Conservation (phyloP, 805 yeast genomes). For the Scheffersomyces ergatensis region DNA sequence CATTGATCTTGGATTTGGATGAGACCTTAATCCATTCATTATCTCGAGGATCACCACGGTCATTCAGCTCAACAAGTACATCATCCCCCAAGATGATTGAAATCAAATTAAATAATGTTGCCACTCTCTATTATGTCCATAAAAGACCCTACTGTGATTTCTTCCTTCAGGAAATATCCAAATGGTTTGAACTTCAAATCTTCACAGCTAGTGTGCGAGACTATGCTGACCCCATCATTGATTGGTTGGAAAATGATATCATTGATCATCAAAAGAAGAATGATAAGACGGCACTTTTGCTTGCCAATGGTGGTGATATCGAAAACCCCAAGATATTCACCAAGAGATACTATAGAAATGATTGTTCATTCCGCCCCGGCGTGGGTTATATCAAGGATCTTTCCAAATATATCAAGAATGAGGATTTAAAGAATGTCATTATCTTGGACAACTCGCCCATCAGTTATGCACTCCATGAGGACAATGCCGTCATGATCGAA, state of each 20-base stretch:
- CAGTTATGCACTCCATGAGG: slow-evolving; percentile 77
- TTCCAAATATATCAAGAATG: slow-evolving; percentile 55
- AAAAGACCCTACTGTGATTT: slow-evolving; percentile 90
- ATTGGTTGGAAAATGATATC: slow-evolving; percentile 75
- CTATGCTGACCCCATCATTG: slow-evolving; percentile 96
- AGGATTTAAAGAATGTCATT: slow-evolving; percentile 65
- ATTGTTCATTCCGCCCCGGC: slow-evolving; percentile 75
- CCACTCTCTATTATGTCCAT: slow-evolving; percentile 84
- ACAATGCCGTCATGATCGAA: slow-evolving; percentile 89
- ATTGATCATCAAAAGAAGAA: slow-evolving; percentile 10
- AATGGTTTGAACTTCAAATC: slow-evolving; percentile 86
- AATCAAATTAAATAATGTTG: slow-evolving; percentile 63
- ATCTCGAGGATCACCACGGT: slow-evolving; percentile 58
- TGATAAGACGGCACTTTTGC: not conserved
- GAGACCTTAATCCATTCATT: slow-evolving; percentile 93
- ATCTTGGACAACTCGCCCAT: slow-evolving; percentile 93
- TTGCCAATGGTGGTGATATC: not conserved
- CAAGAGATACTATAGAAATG: slow-evolving; percentile 70
- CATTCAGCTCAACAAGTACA: slow-evolving; percentile 25
- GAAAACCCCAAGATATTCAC: slow-evolving; percentile 29
- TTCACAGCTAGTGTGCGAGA: slow-evolving; percentile 94
- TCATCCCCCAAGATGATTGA: slow-evolving; percentile 71
- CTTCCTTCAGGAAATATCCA: slow-evolving; percentile 71
- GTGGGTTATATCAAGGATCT: slow-evolving; percentile 72
- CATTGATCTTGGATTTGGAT: slow-evolving; percentile 84